Evolutionary conservation across 2,329 filamentous ascomycete genomes (phyloP).

Genomic region (Epichloe coenophiala): DNA sequence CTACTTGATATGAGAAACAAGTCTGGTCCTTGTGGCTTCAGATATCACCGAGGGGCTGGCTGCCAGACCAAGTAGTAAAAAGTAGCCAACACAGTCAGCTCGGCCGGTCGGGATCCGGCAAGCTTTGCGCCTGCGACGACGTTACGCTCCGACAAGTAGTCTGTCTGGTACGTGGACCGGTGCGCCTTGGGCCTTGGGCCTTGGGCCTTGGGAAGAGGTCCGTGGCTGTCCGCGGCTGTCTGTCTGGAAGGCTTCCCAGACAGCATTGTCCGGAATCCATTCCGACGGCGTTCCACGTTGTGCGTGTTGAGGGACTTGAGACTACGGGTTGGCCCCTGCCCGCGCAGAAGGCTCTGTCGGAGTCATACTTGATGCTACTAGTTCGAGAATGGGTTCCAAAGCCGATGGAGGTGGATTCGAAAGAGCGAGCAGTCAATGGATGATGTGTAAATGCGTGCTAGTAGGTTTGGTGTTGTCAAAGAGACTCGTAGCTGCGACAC

Average conservation of each 20-base stretch:
- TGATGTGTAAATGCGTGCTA: not conserved
- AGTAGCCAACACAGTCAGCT: not conserved
- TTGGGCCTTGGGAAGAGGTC: not conserved
- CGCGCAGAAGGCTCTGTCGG: not conserved
- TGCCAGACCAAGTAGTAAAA: not conserved
- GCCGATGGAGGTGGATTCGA: too few relatives aligned
- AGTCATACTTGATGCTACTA: too few relatives aligned
- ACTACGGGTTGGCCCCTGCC: not conserved
- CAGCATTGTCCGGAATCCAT: not conserved
- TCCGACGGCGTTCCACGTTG: not conserved
- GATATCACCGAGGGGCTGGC: not conserved
- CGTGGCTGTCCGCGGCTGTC: slow-evolving; percentile 1
- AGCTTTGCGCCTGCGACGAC: not conserved
- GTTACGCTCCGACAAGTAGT: not conserved
- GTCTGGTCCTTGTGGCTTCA: not conserved
- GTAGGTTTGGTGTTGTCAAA: not conserved
- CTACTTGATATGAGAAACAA: not conserved
- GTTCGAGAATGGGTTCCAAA: too few relatives aligned
- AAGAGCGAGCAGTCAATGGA: too few relatives aligned
- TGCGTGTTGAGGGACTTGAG: not conserved
- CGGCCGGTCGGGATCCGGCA: not conserved
- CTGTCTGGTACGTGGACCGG: not conserved
- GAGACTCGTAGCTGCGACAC: not conserved
- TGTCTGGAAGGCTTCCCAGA: not conserved
- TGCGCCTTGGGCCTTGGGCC: not conserved